A percentile compares a stretch with the other conserved stretches of the same genome.
These are phyloP conservation scores for Xylaria sp. DNA, from an alignment of 2,329 filamentous ascomycete genomes.

Conservation along the genomic window DNA sequence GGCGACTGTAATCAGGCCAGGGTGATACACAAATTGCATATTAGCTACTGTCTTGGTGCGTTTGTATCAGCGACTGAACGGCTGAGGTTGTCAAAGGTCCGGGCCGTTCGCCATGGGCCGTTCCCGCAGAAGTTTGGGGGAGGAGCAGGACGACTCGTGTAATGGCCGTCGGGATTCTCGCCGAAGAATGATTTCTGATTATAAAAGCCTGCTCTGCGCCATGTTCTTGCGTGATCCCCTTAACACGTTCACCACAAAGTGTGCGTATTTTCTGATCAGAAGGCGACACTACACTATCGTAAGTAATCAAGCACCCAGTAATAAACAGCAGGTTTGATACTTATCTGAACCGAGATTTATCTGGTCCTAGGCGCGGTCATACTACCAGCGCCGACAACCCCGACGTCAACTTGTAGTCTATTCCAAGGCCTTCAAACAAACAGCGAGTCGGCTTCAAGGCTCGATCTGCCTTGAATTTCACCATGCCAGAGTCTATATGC, in stretches of 20 bases:
- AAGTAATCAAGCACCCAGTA: background rate
- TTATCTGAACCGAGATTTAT: background rate
- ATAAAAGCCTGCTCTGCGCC: constrained; percentile 4
- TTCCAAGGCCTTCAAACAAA: no score
- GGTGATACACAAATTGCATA: background rate
- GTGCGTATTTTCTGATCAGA: background rate
- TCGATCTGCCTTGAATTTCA: background rate
- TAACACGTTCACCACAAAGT: background rate
- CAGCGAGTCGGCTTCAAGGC: no score
- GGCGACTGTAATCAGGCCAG: background rate
- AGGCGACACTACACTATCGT: background rate
- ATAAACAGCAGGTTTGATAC: background rate
- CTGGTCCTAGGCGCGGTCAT: background rate
- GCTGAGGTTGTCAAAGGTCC: background rate
- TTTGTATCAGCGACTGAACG: background rate
- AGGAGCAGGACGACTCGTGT: background rate
- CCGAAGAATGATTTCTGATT: background rate
- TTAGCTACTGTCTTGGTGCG: background rate
- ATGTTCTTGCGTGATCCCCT: no score
- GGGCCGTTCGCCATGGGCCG: background rate
- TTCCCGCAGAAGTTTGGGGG: background rate
- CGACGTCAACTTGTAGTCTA: background rate
- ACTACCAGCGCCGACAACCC: background rate
- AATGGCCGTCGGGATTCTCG: background rate
- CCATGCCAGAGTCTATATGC: background rate